These are phyloP conservation scores for Diospyros lotus DNA, from an alignment of 148 eudicot genomes.

Conservation along the genomic window DNA sequence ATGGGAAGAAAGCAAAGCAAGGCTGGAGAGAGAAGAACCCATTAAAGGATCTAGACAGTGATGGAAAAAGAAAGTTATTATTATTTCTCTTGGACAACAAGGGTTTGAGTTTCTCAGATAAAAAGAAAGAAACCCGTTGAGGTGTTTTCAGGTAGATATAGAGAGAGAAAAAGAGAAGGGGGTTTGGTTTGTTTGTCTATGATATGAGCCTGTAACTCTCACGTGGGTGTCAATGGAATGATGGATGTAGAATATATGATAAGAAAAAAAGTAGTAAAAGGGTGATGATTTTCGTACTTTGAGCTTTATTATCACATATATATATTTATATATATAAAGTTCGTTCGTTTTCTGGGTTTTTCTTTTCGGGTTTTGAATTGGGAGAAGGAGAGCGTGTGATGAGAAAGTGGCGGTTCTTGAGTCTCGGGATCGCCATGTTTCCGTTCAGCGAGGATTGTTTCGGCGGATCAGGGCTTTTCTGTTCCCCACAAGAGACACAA, in stretches of 20 bases:
- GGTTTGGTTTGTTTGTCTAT: background rate
- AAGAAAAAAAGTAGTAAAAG: conserved; percentile 18
- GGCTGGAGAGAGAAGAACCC: conserved; percentile 12
- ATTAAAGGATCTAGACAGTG: conserved; percentile 1
- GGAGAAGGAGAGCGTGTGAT: background rate
- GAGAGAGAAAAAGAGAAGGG: conserved; percentile 13
- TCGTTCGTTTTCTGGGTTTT: conserved; percentile 3
- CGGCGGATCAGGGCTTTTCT: conserved; percentile 31
- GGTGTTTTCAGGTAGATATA: conserved; percentile 23
- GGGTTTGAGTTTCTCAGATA: conserved; percentile 11
- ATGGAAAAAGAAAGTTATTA: conserved; percentile 18
- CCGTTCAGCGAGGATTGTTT: conserved; percentile 16
- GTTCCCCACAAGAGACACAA: conserved; percentile 44
- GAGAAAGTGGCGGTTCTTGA: background rate
- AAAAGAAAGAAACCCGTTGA: conserved; percentile 7
- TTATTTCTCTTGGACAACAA: conserved; percentile 10
- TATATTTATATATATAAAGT: background rate
- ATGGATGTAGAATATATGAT: conserved; percentile 19
- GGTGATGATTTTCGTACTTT: conserved; percentile 33
- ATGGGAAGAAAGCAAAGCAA: background rate
- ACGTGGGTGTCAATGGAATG: conserved; percentile 37
- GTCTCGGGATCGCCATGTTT: conserved; percentile 36
- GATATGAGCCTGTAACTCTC: conserved; percentile 16
- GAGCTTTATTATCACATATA: background rate
- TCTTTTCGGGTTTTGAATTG: conserved; percentile 1